Evolutionary conservation across 1,284 basidiomycete species (phyloP).

Genomic region (Athelia sp.): DNA sequence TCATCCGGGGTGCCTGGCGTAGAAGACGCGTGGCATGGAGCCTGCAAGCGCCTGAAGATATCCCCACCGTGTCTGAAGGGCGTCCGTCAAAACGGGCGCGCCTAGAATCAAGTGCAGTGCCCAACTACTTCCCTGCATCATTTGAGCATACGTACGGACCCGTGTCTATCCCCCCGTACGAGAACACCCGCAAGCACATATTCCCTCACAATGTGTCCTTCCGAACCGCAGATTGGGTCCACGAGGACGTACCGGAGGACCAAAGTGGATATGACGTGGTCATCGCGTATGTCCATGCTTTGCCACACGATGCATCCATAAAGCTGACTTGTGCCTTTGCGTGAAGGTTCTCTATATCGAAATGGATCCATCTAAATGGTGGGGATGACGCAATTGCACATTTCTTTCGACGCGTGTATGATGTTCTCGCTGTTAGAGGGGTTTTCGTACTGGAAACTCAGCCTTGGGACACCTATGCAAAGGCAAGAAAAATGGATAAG

Average conservation of each 20-base stretch:
- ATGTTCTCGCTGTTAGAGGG: constrained; percentile 53
- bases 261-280: constrained; percentile 64
- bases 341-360: constrained; percentile 71
- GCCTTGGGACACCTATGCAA: constrained; percentile 72
- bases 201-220: constrained; percentile 79
- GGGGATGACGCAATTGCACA: constrained; percentile 60
- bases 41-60: constrained; percentile 38
- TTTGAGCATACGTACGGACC: constrained; percentile 70
- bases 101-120: constrained; percentile 4
- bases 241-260: constrained; percentile 51
- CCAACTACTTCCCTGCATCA: constrained; percentile 66
- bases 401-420: constrained; percentile 61
- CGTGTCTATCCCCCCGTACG: constrained; percentile 55
- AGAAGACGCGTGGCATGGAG: constrained; percentile 67
- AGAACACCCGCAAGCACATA: constrained; percentile 22
- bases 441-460: constrained; percentile 74
- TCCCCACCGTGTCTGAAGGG: neutral
- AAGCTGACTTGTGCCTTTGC: neutral
- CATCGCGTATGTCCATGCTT: constrained; percentile 51
- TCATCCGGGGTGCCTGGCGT: constrained; percentile 70
- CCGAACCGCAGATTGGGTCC: constrained; percentile 64
- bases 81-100: constrained; percentile 21
- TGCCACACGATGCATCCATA: neutral
- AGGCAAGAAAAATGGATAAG: constrained; percentile 63
- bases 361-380: constrained; percentile 81